Conservation (phyloP, 805 yeast species). For the Zygoascus ofunaensis region DNA sequence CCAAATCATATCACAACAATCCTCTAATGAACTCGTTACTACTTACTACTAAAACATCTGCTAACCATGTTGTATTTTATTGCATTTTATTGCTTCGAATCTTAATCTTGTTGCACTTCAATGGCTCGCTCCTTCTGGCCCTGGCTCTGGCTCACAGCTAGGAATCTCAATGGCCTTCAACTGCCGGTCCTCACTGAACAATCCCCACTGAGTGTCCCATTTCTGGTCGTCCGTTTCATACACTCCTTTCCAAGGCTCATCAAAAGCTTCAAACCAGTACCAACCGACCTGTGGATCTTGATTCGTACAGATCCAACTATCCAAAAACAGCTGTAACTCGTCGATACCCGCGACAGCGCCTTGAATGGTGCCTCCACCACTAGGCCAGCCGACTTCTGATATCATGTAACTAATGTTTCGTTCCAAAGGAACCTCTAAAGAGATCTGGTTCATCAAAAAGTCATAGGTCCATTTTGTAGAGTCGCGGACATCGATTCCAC, state of each 20-base stretch:
- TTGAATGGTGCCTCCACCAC: slow-evolving; percentile 43
- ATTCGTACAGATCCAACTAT: slow-evolving; percentile 44
- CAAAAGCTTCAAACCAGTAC: slow-evolving; percentile 62
- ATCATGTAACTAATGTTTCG: slow-evolving; percentile 30
- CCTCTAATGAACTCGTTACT: too few species aligned
- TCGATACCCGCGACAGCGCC: slow-evolving; percentile 39
- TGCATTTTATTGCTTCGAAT: too few species aligned
- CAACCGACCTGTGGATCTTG: slow-evolving; percentile 35
- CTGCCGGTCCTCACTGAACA: slow-evolving; percentile 42
- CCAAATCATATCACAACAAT: too few species aligned
- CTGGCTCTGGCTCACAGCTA: too few species aligned
- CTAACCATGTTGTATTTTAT: too few species aligned
- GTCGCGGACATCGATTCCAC: slow-evolving; percentile 40
- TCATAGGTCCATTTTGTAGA: slow-evolving; percentile 49
- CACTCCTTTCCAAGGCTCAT: slow-evolving; percentile 59
- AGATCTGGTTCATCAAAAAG: slow-evolving; percentile 36
- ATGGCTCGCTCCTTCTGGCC: too few species aligned
- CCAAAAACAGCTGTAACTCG: slow-evolving; percentile 40
- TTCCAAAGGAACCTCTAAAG: slow-evolving; percentile 12
- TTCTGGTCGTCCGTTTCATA: slow-evolving; percentile 39
- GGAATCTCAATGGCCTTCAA: slow-evolving; percentile 38
- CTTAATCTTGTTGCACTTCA: too few species aligned
- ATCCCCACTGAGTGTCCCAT: slow-evolving; percentile 72
- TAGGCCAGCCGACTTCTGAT: slow-evolving; percentile 70
- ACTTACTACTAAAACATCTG: too few species aligned